Conservation (phyloP, 305 asterid genomes). For the Fraxinus xanthoxyloides region DNA sequence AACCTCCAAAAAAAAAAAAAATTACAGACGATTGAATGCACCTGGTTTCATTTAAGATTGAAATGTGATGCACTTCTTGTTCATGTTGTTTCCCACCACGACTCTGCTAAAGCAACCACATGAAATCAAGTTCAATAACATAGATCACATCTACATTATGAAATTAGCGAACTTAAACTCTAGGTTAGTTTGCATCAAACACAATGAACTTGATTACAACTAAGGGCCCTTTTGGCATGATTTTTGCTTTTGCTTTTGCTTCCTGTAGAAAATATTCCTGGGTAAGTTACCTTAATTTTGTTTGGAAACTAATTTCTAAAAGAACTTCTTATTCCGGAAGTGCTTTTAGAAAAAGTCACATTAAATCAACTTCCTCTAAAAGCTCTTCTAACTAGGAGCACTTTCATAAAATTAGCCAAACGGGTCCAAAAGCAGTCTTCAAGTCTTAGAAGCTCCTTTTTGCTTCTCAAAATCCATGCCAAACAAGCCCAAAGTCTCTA, state of each 20-base stretch:
- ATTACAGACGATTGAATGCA: conserved; percentile 13
- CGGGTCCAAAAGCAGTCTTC: neutral
- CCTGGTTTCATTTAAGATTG: conserved; percentile 75
- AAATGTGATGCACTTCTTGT: conserved; percentile 39
- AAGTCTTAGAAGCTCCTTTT: neutral
- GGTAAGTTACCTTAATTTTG: neutral
- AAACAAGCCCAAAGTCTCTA: neutral
- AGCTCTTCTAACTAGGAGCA: neutral
- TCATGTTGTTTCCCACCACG: conserved; percentile 42
- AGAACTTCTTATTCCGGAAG: neutral
- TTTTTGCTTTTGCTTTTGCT: too few relatives aligned
- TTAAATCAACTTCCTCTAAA: neutral
- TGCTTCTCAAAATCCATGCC: neutral
- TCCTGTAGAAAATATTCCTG: neutral
- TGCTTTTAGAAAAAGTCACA: neutral
- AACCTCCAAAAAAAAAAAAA: neutral
- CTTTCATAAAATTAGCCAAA: neutral
- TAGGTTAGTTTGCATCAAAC: neutral
- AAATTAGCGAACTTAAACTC: conserved; percentile 5
- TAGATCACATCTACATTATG: conserved; percentile 11
- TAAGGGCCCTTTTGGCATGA: neutral
- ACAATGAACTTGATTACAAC: neutral
- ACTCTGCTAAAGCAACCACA: conserved; percentile 37
- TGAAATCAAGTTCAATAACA: conserved; percentile 13
- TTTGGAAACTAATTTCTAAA: neutral